Conservation (phyloP, 2,329 filamentous ascomycete genomes). For the Phialophora tarda region DNA sequence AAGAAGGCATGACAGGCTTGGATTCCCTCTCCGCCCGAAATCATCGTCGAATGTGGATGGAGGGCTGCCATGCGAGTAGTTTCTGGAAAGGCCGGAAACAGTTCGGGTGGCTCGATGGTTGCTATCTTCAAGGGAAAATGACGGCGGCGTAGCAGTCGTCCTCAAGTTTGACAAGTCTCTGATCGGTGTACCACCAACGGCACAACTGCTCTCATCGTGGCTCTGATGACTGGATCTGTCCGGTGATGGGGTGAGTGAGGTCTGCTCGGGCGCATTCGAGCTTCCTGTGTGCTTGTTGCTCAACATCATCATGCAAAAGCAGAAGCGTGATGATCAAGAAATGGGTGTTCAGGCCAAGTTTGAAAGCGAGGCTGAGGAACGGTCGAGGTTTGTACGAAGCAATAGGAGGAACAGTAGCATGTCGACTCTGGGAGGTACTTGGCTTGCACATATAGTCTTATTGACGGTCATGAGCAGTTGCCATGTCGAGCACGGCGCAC, state of each 20-base stretch:
- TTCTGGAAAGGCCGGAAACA: background rate
- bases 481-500: too few relatives aligned
- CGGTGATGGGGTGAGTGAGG: background rate
- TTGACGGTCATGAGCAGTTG: background rate
- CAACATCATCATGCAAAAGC: too few relatives aligned
- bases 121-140: background rate
- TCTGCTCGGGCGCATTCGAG: background rate
- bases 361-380: background rate
- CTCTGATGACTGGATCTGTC: background rate
- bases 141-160: background rate
- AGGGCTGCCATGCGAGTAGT: background rate
- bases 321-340: background rate
- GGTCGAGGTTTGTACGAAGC: background rate
- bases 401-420: background rate
- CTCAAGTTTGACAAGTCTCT: background rate
- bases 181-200: background rate
- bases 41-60: background rate
- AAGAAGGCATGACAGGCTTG: too few relatives aligned
- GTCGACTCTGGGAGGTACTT: background rate
- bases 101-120: background rate
- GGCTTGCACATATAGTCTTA: background rate
- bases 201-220: background rate
- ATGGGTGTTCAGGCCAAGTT: background rate
- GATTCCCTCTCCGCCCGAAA: background rate
- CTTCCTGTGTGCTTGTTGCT: background rate